Base-by-base conservation (phyloP, 345 rosid genomes). In the Capsella bursapastoris region DNA sequence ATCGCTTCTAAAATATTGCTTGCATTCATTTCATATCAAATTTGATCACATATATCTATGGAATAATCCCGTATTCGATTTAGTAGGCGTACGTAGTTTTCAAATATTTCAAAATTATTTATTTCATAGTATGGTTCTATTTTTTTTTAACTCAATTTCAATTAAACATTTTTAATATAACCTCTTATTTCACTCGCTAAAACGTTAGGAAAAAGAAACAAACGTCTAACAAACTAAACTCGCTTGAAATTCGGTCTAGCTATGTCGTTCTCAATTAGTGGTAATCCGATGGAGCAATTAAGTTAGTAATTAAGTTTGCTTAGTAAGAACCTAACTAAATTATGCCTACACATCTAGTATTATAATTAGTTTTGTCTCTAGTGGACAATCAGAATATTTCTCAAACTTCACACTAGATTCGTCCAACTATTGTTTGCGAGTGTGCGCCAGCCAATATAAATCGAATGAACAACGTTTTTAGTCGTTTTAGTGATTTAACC, bases 401-500 rank as follows among this genome's bases (percentile, higher is more conserved):
- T 40, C 47, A 14, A 50, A 58, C 51, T 49, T 40, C 64, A 56
- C 64, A 60, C 69, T 52, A 68, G 41, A 76, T 62, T 53, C 64
- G 52, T 67, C 64, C 70, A 60, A 45, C 12, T n/a, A 22, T 14
- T 59, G 38, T 25, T 52, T 22, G 25, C 25, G 25, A 22, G 38
- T 44, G 13, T 41, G 47, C 59, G 40, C 43, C 64, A 68, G 16
- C 70, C 64, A 75, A 43, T 75, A 52, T 1, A 38, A 11, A 31
- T 63, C 8, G 64, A 43, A 27, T 53, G n/a, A 63, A 6, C 53
- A 31, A 63, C 52, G 38, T 62, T 62, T 22, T 52, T 52, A 72
- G 73, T 68, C 61, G 62, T 73, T 59, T 55, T 67, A 60, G 74
- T 75, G 69, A 60, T 41, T 50, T 53, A 35, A 37, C 43, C 37